Percentiles rank a stretch among this genome's conserved stretches.
phyloP scores from a whole-genome alignment of 129 eudicot species.

The Logfia minima region DNA sequence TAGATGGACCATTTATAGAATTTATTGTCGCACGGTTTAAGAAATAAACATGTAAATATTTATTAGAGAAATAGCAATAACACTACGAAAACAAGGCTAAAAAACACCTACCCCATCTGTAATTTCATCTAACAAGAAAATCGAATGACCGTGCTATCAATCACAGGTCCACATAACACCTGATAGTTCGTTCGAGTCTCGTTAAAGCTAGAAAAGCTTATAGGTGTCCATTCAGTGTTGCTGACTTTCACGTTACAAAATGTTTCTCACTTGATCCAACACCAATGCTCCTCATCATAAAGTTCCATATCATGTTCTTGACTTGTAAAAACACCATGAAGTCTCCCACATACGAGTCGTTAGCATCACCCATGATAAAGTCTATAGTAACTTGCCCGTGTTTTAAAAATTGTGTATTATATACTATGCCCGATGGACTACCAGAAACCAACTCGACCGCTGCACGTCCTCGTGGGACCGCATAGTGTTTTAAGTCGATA shows the following conservation, averaged over 20 bases:
- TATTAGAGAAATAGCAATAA: too few species aligned
- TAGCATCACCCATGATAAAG: constrained; percentile 45
- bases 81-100: too few species aligned
- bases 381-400: constrained; percentile 28
- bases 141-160: constrained; percentile 28
- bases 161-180: constrained; percentile 43
- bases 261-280: constrained; percentile 34
- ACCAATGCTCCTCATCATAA: constrained; percentile 35
- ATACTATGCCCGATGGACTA: constrained; percentile 28
- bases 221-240: neutral
- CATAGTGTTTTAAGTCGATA: constrained; percentile 41
- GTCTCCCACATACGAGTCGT: constrained; percentile 45
- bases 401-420: constrained; percentile 1
- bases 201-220: constrained; percentile 31
- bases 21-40: too few species aligned
- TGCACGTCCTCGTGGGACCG: constrained; percentile 40
- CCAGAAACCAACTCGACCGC: constrained; percentile 43
- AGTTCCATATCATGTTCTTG: constrained; percentile 26
- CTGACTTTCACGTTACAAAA: constrained; percentile 17
- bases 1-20: too few species aligned
- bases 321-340: constrained; percentile 29
- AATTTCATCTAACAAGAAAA: constrained; percentile 7
- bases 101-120: neutral
- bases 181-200: constrained; percentile 33
- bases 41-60: too few species aligned